Base-by-base conservation (phyloP, 2,329 filamentous ascomycete genomes). In the Dryadomyces quercus-mongolicae region DNA sequence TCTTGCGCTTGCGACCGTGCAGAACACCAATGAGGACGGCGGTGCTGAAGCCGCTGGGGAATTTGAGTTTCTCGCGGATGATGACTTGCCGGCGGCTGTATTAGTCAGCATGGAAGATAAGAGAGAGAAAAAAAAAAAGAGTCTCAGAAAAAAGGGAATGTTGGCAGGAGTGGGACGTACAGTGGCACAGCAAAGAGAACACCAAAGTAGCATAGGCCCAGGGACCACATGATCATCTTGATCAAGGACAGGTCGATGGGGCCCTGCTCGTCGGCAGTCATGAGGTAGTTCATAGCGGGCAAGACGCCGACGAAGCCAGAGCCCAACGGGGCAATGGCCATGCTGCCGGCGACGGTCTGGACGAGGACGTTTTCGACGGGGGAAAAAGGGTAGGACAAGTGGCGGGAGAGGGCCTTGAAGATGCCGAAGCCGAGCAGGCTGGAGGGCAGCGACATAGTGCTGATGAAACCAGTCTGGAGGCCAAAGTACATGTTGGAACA, bases 401-500 rank as follows among this genome's bases (percentile, higher is more conserved):
- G 81, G 47, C 79, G 81, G 1, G 85, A 80, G 1, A 96, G 69
- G 6, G 84, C 77, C 63, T 88, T 89, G 75, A 98, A 98, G 61
- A 95, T 86, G 12, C 90, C 92, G 66, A 96, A 97, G 2, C 93
- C 92, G 65, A 98, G 88, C 56, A 98, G 74, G 21, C 90, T 93
- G 1, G 90, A 88, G 0, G 93, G 93, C 90, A 98, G 96, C 16
- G 89, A 88, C 93, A 98, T 97, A 61, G 88, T 88, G 63, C 84
- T 81, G 46, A 81, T 74, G 61, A 67, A 70, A 20, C 67, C 67
- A 2, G 65, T 68, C 54, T 60, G 59, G 36, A 98, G 75, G n/a
- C 93, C 93, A 67, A 98, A 98, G 69, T 97, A 98, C 75, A 94
- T 96, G 66, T 98, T 98, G 52, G 88, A 94, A 67, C 95, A 95